Evolutionary conservation across 2,329 filamentous ascomycete species (phyloP).

Genomic region (Fusarium nodosum): DNA sequence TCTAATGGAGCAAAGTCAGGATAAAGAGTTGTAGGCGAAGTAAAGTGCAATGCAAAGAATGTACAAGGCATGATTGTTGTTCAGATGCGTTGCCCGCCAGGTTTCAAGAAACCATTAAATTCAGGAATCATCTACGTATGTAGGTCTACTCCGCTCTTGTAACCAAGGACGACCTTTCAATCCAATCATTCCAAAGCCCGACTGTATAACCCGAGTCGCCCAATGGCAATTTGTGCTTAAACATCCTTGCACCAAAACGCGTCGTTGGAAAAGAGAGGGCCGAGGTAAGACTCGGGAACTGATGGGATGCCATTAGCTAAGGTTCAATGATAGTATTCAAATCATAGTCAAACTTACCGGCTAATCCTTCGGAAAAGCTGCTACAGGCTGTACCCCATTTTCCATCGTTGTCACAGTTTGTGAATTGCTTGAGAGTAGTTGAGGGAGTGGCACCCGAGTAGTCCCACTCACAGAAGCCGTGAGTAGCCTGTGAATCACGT

Average conservation of each 20-base stretch:
- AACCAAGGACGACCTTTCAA: not conserved
- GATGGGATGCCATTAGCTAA: rapidly evolving
- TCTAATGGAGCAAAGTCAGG: rapidly evolving
- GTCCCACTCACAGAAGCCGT: slow-evolving; percentile 31
- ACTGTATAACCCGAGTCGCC: not conserved
- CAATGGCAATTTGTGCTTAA: not conserved
- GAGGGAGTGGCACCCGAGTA: not conserved
- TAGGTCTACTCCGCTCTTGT: not conserved
- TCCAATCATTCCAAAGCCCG: not conserved
- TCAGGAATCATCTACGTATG: not conserved
- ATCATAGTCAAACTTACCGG: not conserved
- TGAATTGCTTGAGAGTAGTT: slow-evolving; percentile 1
- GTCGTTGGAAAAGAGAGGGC: not conserved
- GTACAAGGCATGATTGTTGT: not conserved
- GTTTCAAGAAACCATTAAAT: not conserved
- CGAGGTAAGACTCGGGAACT: slow-evolving; percentile 28
- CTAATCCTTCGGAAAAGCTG: slow-evolving; percentile 1
- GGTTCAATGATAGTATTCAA: rapidly evolving
- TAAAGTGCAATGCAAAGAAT: not conserved
- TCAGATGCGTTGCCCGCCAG: rapidly evolving
- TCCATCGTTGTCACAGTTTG: slow-evolving; percentile 28
- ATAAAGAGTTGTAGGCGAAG: not conserved
- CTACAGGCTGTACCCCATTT: slow-evolving; percentile 16
- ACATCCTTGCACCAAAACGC: not conserved
- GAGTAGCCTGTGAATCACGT: not conserved